Conservation (phyloP, 805 yeast species). For the Sugiyamaella valdiviana region DNA sequence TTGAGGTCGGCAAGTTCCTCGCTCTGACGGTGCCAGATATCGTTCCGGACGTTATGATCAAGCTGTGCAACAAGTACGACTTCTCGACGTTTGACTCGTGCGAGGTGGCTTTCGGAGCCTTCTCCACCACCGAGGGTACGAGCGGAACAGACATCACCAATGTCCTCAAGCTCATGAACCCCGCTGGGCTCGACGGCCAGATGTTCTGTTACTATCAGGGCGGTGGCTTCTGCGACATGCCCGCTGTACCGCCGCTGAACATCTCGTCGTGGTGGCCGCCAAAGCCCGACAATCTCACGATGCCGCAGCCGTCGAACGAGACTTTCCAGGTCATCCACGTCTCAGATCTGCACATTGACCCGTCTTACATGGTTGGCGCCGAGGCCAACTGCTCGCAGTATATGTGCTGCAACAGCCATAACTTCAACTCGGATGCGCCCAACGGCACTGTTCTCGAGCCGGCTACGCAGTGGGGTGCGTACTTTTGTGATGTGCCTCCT, state of each 20-base stretch:
- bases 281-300: conserved; percentile 31
- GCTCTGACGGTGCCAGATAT: conserved; percentile 8
- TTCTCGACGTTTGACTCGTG: neutral
- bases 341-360: conserved; percentile 58
- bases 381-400: conserved; percentile 41
- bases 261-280: conserved; percentile 39
- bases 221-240: conserved; percentile 45
- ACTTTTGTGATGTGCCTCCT: conserved; percentile 65
- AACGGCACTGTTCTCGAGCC: conserved; percentile 34
- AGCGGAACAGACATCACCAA: conserved; percentile 42
- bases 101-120: neutral
- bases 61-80: conserved; percentile 1
- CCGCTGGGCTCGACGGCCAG: conserved; percentile 47
- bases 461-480: conserved; percentile 59
- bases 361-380: conserved; percentile 42
- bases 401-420: conserved; percentile 49
- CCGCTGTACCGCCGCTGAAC: conserved; percentile 47
- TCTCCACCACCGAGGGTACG: neutral
- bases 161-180: conserved; percentile 45
- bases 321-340: conserved; percentile 58
- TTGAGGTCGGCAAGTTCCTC: conserved; percentile 8
- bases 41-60: conserved; percentile 3
- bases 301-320: conserved; percentile 24
- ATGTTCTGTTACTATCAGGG: conserved; percentile 52
- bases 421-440: conserved; percentile 31